Evolutionary conservation across 2,329 filamentous ascomycete genomes (phyloP).

Genomic region (Orbilia quercus): DNA sequence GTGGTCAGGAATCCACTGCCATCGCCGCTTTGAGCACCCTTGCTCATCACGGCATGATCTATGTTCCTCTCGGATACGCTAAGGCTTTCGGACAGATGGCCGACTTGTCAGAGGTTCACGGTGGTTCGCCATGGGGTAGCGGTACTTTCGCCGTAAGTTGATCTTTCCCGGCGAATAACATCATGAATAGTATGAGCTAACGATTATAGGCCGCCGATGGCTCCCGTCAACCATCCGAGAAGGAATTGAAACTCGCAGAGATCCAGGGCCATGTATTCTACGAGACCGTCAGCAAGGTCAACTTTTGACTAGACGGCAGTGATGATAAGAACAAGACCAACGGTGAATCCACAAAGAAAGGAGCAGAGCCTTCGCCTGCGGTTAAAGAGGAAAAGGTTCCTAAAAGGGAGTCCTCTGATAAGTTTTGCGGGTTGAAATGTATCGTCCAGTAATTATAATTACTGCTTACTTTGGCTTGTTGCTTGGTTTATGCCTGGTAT

Average conservation of each 20-base stretch:
- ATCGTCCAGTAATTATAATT: slow-evolving; percentile 29
- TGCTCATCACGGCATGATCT: slow-evolving; percentile 93
- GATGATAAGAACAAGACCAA: slow-evolving; percentile 59
- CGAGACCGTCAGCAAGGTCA: slow-evolving; percentile 76
- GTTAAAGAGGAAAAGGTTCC: slow-evolving; percentile 16
- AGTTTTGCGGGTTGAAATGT: slow-evolving; percentile 53
- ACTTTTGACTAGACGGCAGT: slow-evolving; percentile 81
- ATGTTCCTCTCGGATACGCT: slow-evolving; percentile 93
- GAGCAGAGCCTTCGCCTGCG: slow-evolving; percentile 15
- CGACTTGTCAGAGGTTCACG: slow-evolving; percentile 81
- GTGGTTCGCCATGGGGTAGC: slow-evolving; percentile 90
- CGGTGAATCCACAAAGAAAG: slow-evolving; percentile 37
- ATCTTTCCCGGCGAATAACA: slow-evolving; percentile 20
- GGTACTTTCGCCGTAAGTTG: slow-evolving; percentile 81
- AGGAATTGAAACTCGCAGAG: slow-evolving; percentile 82
- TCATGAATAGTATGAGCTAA: slow-evolving; percentile 40
- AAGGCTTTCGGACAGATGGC: slow-evolving; percentile 77
- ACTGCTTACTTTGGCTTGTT: neutral
- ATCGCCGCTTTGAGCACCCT: slow-evolving; percentile 85
- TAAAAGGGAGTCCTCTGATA: slow-evolving; percentile 30
- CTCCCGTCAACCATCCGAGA: slow-evolving; percentile 78
- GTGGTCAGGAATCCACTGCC: slow-evolving; percentile 91
- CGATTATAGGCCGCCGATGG: slow-evolving; percentile 72
- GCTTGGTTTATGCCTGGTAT: neutral
- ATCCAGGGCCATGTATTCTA: slow-evolving; percentile 89